A percentile compares a stretch with the other conserved stretches of the same genome.
Evolutionary conservation across 2,329 filamentous ascomycete species (phyloP).

Genomic region (Cytospora schulzeri): DNA sequence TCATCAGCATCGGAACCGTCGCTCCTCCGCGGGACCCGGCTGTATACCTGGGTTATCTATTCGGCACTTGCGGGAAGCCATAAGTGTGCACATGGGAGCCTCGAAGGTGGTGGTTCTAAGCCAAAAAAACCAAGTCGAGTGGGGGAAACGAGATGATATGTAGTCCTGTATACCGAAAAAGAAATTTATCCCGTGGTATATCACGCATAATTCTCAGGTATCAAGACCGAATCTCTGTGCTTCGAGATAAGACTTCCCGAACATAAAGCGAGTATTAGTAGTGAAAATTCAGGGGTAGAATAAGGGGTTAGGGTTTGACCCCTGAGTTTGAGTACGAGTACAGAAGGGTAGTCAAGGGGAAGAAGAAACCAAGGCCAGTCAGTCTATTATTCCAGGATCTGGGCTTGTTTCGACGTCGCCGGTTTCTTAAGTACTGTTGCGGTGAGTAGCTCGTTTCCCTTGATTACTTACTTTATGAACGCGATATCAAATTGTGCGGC

Average conservation of each 20-base stretch:
- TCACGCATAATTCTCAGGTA: background rate
- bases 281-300: background rate
- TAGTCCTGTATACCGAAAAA: background rate
- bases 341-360: too few relatives aligned
- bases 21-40: background rate
- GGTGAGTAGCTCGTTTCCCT: too few relatives aligned
- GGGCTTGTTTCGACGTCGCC: too few relatives aligned
- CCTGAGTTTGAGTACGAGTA: too few relatives aligned
- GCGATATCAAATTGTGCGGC: background rate
- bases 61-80: too few relatives aligned
- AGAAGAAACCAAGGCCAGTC: too few relatives aligned
- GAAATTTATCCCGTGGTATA: background rate
- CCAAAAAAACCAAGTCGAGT: too few relatives aligned
- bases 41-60: background rate
- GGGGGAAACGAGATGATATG: background rate
- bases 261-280: background rate
- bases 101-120: background rate
- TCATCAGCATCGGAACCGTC: background rate
- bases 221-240: background rate
- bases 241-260: background rate
- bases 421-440: too few relatives aligned
- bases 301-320: background rate
- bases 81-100: background rate
- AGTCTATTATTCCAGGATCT: too few relatives aligned
- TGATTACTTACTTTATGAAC: too few relatives aligned